Evolutionary conservation across 2,329 filamentous ascomycete species (phyloP).

Genomic region (Fusarium sp.): DNA sequence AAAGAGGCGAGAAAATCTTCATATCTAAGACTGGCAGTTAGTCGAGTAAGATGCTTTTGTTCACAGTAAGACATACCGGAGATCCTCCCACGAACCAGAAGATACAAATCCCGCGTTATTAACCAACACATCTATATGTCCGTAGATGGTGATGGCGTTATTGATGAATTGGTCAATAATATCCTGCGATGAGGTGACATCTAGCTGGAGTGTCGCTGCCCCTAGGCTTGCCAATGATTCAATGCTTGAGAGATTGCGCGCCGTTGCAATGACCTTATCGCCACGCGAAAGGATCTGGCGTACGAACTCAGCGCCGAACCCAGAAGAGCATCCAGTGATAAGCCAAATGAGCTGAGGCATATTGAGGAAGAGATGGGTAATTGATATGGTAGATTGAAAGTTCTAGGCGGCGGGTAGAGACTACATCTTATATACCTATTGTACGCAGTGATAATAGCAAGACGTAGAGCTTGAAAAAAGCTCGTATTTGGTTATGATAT

Average conservation of each 20-base stretch:
- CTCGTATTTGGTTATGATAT: no score
- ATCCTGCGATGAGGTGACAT: constrained; percentile 44
- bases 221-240: not conserved
- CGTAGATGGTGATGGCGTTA: constrained; percentile 52
- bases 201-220: constrained; percentile 47
- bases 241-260: constrained; percentile 45
- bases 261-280: constrained; percentile 53
- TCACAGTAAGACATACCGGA: constrained; percentile 38
- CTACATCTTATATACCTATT: no score
- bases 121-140: constrained; percentile 53
- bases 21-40: not conserved
- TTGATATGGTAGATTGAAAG: not conserved
- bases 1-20: constrained; percentile 20
- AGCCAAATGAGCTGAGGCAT: constrained; percentile 54
- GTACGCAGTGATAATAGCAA: no score
- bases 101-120: constrained; percentile 55
- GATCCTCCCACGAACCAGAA: constrained; percentile 51
- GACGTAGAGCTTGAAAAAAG: no score
- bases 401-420: not conserved
- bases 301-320: constrained; percentile 50
- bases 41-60: no score
- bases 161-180: constrained; percentile 42
- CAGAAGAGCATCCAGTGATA: constrained; percentile 54
- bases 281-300: constrained; percentile 46
- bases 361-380: not conserved